These are phyloP conservation scores for Scortechinia acanthostroma DNA, from an alignment of 2,329 filamentous ascomycete species.

Conservation along the genomic window DNA sequence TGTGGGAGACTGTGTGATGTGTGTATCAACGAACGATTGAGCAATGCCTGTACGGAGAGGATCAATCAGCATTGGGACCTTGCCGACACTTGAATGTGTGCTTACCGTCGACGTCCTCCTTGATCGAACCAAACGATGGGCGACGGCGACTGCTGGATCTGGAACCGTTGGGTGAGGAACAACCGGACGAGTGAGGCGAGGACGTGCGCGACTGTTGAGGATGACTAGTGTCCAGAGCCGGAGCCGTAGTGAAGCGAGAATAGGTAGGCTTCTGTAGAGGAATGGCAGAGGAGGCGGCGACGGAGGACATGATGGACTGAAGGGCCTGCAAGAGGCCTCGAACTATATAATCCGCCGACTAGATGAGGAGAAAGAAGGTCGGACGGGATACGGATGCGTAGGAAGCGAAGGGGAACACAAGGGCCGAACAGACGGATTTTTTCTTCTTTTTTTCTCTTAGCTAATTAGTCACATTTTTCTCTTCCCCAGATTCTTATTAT, in stretches of 20 bases:
- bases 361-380: neutral
- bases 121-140: constrained; percentile 29
- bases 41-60: constrained; percentile 23
- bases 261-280: neutral
- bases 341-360: neutral
- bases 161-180: constrained; percentile 14
- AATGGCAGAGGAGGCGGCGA: neutral
- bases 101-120: constrained; percentile 29
- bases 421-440: too few relatives aligned
- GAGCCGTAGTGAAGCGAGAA: neutral
- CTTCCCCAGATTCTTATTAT: too few relatives aligned
- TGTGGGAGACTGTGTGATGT: constrained; percentile 15
- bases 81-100: neutral
- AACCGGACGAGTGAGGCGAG: neutral
- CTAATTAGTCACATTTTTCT: too few relatives aligned
- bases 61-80: neutral
- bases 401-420: neutral
- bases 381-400: neutral
- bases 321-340: neutral
- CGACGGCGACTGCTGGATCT: constrained; percentile 26
- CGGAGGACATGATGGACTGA: neutral
- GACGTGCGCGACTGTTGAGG: neutral
- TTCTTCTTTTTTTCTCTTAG: too few relatives aligned
- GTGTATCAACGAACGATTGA: constrained; percentile 30
- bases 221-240: too few relatives aligned